phyloP scores from a whole-genome alignment of 345 rosid genomes.

The Moricandia moricandioides region DNA sequence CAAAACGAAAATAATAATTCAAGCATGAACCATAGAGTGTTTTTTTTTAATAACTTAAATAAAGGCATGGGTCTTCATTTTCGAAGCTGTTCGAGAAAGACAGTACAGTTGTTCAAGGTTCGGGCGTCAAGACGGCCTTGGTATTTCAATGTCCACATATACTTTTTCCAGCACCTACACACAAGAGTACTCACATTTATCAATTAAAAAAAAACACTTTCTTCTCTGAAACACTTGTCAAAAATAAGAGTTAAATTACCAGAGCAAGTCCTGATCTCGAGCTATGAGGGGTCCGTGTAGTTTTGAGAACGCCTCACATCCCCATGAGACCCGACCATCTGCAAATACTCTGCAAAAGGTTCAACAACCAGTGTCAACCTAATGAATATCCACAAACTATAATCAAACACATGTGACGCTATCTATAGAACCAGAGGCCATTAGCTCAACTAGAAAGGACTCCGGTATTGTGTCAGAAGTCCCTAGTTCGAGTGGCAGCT shows the following conservation, averaged over 20 bases:
- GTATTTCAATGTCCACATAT: slow-evolving; percentile 89
- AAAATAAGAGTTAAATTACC: slow-evolving; percentile 48
- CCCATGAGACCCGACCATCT: background rate
- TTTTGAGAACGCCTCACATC: background rate
- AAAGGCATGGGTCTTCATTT: slow-evolving; percentile 26
- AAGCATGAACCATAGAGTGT: too few species aligned
- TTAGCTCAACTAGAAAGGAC: too few species aligned
- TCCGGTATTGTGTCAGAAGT: too few species aligned
- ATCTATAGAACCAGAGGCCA: too few species aligned
- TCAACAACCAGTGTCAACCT: background rate
- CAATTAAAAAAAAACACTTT: slow-evolving; percentile 2
- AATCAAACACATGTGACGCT: background rate
- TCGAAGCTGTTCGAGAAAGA: slow-evolving; percentile 50
- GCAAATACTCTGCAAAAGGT: background rate
- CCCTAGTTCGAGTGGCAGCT: too few species aligned
- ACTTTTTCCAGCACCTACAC: slow-evolving; percentile 89
- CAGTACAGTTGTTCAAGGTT: slow-evolving; percentile 82
- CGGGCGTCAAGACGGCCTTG: slow-evolving; percentile 82
- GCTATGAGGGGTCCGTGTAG: slow-evolving; percentile 45
- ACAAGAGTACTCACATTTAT: slow-evolving; percentile 20
- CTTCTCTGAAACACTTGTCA: background rate
- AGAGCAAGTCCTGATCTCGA: slow-evolving; percentile 54
- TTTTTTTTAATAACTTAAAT: background rate
- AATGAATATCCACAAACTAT: too few species aligned
- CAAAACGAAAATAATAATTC: background rate